Conservation (phyloP, 352 stramenopile genomes). For the Peronospora belbahrii region DNA sequence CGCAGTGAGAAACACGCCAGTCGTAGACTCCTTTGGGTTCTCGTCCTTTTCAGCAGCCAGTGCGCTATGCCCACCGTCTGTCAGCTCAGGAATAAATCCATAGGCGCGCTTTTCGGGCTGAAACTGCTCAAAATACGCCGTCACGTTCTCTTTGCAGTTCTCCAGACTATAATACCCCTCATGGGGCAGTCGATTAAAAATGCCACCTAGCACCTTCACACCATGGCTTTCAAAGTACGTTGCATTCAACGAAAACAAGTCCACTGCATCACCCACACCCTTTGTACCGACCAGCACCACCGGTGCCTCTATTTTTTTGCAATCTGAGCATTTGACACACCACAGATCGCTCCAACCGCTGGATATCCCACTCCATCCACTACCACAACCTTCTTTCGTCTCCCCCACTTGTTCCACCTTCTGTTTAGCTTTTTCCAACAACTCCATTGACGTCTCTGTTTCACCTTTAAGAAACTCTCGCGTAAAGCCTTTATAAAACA, state of each 20-base stretch:
- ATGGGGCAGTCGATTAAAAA: slow-evolving; percentile 92
- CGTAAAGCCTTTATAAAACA: slow-evolving; percentile 97
- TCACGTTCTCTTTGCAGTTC: slow-evolving; percentile 86
- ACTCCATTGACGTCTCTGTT: slow-evolving; percentile 69
- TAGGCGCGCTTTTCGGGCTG: slow-evolving; percentile 61
- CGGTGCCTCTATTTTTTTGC: slow-evolving; percentile 50
- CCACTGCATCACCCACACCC: slow-evolving; percentile 95
- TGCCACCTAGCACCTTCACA: slow-evolving; percentile 90
- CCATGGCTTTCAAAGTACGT: slow-evolving; percentile 89
- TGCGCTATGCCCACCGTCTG: slow-evolving; percentile 15
- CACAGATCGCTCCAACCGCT: slow-evolving; percentile 75
- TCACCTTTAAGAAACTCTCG: slow-evolving; percentile 91
- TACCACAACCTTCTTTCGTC: slow-evolving; percentile 89
- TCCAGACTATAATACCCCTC: slow-evolving; percentile 94
- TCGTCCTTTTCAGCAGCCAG: slow-evolving; percentile 16
- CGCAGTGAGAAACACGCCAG: slow-evolving; percentile 25
- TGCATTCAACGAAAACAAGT: slow-evolving; percentile 96
- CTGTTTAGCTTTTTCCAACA: slow-evolving; percentile 76
- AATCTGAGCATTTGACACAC: slow-evolving; percentile 66
- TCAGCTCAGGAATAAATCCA: slow-evolving; percentile 78
- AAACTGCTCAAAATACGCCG: slow-evolving; percentile 87
- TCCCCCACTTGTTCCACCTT: slow-evolving; percentile 85
- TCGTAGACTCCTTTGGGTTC: slow-evolving; percentile 8
- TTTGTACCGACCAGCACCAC: slow-evolving; percentile 93
- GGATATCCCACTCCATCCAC: slow-evolving; percentile 97